Evolutionary conservation across 768 basidiomycete species (phyloP).

Genomic region (Amanita rimosa): DNA sequence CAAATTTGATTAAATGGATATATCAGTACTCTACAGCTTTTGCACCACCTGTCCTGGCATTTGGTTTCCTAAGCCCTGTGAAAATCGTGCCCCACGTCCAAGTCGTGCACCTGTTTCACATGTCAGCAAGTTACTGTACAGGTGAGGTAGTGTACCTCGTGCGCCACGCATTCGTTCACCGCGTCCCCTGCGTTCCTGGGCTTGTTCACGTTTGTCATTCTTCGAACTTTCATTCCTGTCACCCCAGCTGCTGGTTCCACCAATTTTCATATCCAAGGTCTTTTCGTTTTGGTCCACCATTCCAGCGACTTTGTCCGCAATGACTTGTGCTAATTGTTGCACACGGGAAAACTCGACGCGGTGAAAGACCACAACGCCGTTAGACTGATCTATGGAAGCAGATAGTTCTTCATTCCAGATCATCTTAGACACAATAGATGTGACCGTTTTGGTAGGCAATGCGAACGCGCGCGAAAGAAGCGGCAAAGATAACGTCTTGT

Average conservation of each 20-base stretch:
- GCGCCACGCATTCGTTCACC: conserved; percentile 56
- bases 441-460: conserved; percentile 69
- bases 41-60: conserved; percentile 39
- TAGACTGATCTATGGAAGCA: conserved; percentile 87
- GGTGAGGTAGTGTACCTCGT: conserved; percentile 26
- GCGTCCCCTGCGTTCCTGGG: conserved; percentile 66
- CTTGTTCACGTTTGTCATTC: conserved; percentile 73
- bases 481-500: conserved; percentile 81
- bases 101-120: too few species aligned
- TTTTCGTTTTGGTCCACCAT: conserved; percentile 94
- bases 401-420: conserved; percentile 95
- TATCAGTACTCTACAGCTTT: conserved; percentile 19
- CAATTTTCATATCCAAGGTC: conserved; percentile 73
- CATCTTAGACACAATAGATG: conserved; percentile 94
- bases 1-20: conserved; percentile 5
- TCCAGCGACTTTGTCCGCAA: conserved; percentile 78
- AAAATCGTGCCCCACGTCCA: conserved; percentile 72
- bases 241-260: conserved; percentile 49
- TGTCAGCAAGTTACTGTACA: background rate
- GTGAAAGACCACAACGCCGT: conserved; percentile 87
- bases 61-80: conserved; percentile 75
- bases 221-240: conserved; percentile 59
- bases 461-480: conserved; percentile 85
- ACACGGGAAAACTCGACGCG: conserved; percentile 79
- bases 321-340: conserved; percentile 81